Conservation (phyloP, 495 filamentous ascomycete species). For the Penicillium argentinense region DNA sequence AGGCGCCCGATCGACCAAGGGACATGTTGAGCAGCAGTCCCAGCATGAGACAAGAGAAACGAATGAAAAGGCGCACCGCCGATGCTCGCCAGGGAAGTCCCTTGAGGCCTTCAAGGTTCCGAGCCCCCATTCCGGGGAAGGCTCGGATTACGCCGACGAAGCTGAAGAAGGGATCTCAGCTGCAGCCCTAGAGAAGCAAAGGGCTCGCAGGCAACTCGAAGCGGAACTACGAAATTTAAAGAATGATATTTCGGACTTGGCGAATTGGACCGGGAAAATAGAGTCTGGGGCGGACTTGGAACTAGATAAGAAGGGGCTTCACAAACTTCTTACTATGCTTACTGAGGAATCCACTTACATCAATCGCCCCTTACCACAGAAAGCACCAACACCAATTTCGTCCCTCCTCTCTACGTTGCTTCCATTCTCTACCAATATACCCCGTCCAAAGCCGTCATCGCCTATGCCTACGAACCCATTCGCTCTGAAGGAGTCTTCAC, state of each 20-base stretch:
- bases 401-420: slow-evolving; percentile 41
- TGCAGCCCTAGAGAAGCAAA: slow-evolving; percentile 31
- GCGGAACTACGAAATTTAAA: slow-evolving; percentile 35
- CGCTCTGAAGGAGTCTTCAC: slow-evolving; percentile 29
- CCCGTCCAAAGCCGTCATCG: slow-evolving; percentile 22
- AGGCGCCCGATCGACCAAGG: slow-evolving; percentile 35
- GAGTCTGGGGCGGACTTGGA: slow-evolving; percentile 25
- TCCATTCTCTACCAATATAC: slow-evolving; percentile 38
- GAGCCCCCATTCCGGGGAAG: slow-evolving; percentile 13
- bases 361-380: slow-evolving; percentile 8
- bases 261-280: slow-evolving; percentile 31
- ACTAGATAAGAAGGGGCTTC: slow-evolving; percentile 13
- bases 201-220: slow-evolving; percentile 28
- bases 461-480: slow-evolving; percentile 38
- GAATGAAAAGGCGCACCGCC: slow-evolving; percentile 26
- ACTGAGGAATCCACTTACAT: slow-evolving; percentile 24
- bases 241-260: slow-evolving; percentile 38
- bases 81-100: slow-evolving; percentile 29
- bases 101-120: slow-evolving; percentile 29
- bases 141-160: slow-evolving; percentile 1
- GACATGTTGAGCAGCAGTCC: slow-evolving; percentile 46
- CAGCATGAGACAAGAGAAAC: slow-evolving; percentile 32
- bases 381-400: slow-evolving; percentile 30
- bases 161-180: slow-evolving; percentile 18
- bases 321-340: slow-evolving; percentile 34